These are phyloP conservation scores for Hypoxylon rubiginosum DNA, from an alignment of 2,329 filamentous ascomycete species.

Conservation along the genomic window DNA sequence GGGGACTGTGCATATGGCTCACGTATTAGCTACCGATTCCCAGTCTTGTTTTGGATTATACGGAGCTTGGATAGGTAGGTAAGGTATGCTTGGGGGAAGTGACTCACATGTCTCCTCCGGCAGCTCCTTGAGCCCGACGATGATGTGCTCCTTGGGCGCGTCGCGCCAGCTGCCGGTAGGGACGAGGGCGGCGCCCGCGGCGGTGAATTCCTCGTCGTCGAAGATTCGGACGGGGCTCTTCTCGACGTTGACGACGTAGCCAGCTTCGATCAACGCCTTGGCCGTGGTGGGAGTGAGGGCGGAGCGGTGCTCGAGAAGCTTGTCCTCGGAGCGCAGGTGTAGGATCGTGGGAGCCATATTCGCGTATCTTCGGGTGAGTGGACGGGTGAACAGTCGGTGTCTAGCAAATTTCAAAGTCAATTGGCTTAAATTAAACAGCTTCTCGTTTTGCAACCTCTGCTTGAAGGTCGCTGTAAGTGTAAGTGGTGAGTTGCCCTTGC, in stretches of 20 bases:
- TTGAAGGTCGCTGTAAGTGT: conserved; percentile 3
- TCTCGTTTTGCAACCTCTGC: background rate
- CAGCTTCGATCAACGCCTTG: conserved; percentile 75
- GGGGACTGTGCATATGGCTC: conserved; percentile 59
- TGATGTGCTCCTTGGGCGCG: conserved; percentile 76
- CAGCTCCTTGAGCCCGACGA: conserved; percentile 84
- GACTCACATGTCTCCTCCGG: conserved; percentile 74
- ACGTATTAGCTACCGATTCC: conserved; percentile 18
- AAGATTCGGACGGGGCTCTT: conserved; percentile 76
- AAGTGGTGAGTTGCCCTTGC: conserved; percentile 6
- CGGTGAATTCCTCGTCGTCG: conserved; percentile 71
- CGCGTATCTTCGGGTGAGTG: background rate
- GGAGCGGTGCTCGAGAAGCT: conserved; percentile 69
- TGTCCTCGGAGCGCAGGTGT: conserved; percentile 71
- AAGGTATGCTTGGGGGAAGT: background rate
- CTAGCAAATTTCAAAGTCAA: background rate
- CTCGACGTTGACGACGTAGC: conserved; percentile 78
- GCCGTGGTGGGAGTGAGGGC: conserved; percentile 56
- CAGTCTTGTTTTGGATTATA: background rate
- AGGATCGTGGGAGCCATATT: conserved; percentile 56
- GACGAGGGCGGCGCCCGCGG: conserved; percentile 74
- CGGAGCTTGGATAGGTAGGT: no score
- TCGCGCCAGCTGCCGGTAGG: conserved; percentile 76
- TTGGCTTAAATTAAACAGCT: conserved; percentile 7
- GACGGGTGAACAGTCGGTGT: background rate